These are phyloP conservation scores for Collariella sp. DNA, from an alignment of 495 filamentous ascomycete genomes.

Conservation along the genomic window DNA sequence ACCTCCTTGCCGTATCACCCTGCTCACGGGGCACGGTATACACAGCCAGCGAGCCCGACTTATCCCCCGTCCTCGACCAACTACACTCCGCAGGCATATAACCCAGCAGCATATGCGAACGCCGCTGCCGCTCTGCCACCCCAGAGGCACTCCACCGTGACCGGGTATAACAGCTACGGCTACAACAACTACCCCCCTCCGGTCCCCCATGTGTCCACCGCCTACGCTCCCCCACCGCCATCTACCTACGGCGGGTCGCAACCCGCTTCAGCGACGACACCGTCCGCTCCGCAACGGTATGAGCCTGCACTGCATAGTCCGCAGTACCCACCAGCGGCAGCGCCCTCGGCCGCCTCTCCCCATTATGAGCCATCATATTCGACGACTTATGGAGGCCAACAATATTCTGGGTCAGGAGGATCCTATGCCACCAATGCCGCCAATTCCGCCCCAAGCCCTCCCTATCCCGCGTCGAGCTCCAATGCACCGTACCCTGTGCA, in stretches of 20 bases:
- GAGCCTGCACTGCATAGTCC: conserved; percentile 30
- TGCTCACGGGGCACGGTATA: conserved; percentile 28
- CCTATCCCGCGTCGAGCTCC: conserved; percentile 30
- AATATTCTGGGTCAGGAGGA: conserved; percentile 16
- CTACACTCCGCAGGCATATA: conserved; percentile 40
- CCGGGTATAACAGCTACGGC: conserved; percentile 36
- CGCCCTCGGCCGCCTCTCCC: conserved; percentile 14
- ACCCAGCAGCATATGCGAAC: conserved; percentile 43
- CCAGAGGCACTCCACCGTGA: conserved; percentile 38
- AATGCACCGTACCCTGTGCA: conserved; percentile 39
- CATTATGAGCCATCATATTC: conserved; percentile 26
- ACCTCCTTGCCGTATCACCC: conserved; percentile 39
- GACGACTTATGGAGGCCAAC: conserved; percentile 16
- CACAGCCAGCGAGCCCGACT: conserved; percentile 25
- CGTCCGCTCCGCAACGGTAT: conserved; percentile 27
- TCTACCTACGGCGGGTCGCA: conserved; percentile 27
- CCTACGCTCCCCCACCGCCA: conserved; percentile 29
- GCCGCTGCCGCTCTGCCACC: conserved; percentile 22
- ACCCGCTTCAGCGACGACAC: conserved; percentile 22
- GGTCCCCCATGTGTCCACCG: conserved; percentile 23
- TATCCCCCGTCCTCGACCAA: conserved; percentile 24
- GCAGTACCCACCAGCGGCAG: conserved; percentile 22
- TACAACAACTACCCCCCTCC: conserved; percentile 35
- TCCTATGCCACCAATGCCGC: conserved; percentile 28
- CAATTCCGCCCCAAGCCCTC: conserved; percentile 14